phyloP scores from a whole-genome alignment of 345 rosid genomes.

The Eutrema heterophyllum region DNA sequence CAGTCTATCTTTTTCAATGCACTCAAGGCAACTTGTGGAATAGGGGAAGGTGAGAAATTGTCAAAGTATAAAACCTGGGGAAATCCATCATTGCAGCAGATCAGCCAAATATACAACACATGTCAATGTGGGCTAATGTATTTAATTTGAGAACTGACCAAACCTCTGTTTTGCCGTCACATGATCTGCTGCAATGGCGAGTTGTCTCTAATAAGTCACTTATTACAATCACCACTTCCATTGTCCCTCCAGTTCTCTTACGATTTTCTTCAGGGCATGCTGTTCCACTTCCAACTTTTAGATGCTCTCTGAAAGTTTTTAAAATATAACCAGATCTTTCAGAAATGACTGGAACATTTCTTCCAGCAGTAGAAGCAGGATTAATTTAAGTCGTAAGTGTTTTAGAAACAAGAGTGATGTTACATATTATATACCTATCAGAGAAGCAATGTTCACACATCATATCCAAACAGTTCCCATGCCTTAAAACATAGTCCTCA shows the following conservation, averaged over 20 bases:
- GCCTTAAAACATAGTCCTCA: conserved; percentile 66
- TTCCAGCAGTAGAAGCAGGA: background rate
- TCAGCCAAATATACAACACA: background rate
- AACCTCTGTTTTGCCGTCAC: conserved; percentile 66
- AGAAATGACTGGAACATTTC: conserved; percentile 5
- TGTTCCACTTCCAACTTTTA: conserved; percentile 68
- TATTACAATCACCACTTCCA: conserved; percentile 66
- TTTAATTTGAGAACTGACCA: background rate
- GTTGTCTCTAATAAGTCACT: conserved; percentile 46
- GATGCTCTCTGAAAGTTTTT: conserved; percentile 48
- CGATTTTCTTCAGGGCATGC: conserved; percentile 42
- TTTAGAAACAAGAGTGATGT: background rate
- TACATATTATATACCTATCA: conserved; percentile 32
- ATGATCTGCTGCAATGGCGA: conserved; percentile 40
- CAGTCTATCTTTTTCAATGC: conserved; percentile 69
- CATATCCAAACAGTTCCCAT: conserved; percentile 39
- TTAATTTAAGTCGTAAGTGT: background rate
- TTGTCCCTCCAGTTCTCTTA: conserved; percentile 41
- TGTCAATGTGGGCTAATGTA: background rate
- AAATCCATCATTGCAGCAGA: background rate
- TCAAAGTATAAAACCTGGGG: conserved; percentile 70
- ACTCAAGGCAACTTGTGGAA: conserved; percentile 42
- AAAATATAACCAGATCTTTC: conserved; percentile 5
- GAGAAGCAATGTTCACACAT: conserved; percentile 51
- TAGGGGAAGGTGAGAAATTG: conserved; percentile 56